Percentiles rank a stretch among this genome's conserved stretches.
Evolutionary conservation across 2,329 filamentous ascomycete species (phyloP).

Genomic region (Scolecobasidium constrictum): DNA sequence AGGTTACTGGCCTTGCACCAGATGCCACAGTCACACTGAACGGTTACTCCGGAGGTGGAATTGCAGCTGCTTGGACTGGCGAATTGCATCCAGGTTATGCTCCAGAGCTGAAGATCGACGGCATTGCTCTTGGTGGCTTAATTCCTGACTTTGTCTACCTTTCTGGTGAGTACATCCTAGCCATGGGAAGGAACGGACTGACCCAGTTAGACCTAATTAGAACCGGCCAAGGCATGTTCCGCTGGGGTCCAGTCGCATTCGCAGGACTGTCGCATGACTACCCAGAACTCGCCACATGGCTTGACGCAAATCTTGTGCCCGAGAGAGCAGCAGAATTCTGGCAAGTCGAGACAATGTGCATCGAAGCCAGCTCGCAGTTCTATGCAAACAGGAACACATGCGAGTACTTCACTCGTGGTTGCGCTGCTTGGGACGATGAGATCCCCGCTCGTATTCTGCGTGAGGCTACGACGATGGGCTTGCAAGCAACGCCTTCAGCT

Average conservation of each 20-base stretch:
- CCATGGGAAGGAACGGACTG: not conserved
- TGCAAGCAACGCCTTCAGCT: not conserved
- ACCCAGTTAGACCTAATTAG: not conserved
- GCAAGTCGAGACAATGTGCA: slow-evolving; percentile 3
- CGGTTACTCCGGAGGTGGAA: slow-evolving; percentile 46
- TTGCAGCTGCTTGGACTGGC: slow-evolving; percentile 40
- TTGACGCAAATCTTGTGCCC: slow-evolving; percentile 4
- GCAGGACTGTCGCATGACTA: slow-evolving; percentile 9
- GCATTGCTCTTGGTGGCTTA: slow-evolving; percentile 39
- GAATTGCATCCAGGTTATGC: slow-evolving; percentile 43
- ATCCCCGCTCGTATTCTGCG: slow-evolving; percentile 1
- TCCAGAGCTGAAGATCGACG: slow-evolving; percentile 39
- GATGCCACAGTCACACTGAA: slow-evolving; percentile 30
- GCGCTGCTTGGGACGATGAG: not conserved
- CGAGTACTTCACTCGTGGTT: slow-evolving; percentile 8
- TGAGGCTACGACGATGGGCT: not conserved
- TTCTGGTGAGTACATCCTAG: slow-evolving; percentile 19
- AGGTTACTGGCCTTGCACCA: slow-evolving; percentile 11
- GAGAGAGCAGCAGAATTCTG: slow-evolving; percentile 7
- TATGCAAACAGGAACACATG: not conserved
- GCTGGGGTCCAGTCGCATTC: not conserved
- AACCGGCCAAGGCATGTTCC: not conserved
- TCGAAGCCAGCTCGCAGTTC: not conserved
- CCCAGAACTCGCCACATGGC: slow-evolving; percentile 5
- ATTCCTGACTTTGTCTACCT: slow-evolving; percentile 30